phyloP scores from a whole-genome alignment of 1,139 yeast genomes.

The Trichomonascaceae sp. region DNA sequence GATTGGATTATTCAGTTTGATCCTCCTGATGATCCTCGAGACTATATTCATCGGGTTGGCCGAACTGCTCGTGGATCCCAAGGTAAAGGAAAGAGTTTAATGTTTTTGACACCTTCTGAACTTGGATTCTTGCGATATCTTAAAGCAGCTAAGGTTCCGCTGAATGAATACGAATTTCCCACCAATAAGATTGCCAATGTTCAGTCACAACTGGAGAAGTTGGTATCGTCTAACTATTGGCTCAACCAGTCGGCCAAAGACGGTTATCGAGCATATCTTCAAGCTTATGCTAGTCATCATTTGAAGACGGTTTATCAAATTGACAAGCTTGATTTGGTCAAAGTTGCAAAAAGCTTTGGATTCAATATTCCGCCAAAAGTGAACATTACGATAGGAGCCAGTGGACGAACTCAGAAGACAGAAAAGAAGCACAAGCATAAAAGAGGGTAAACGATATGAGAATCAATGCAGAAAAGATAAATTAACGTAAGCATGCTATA shows the following conservation, averaged over 20 bases:
- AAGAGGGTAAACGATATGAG: background rate
- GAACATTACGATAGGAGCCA: slow-evolving; percentile 89
- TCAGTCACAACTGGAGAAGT: slow-evolving; percentile 85
- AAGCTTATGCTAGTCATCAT: slow-evolving; percentile 96
- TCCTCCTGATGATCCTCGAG: slow-evolving; percentile 99
- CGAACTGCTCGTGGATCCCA: slow-evolving; percentile 94
- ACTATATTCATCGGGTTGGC: slow-evolving; percentile 95
- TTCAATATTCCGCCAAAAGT: slow-evolving; percentile 96
- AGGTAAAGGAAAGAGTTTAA: slow-evolving; percentile 88
- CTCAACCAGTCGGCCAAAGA: slow-evolving; percentile 94
- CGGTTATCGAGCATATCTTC: slow-evolving; percentile 92
- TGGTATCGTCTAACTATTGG: slow-evolving; percentile 88
- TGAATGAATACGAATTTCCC: slow-evolving; percentile 96
- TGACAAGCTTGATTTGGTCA: slow-evolving; percentile 86
- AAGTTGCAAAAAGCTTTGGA: slow-evolving; percentile 94
- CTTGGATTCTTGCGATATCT: slow-evolving; percentile 89
- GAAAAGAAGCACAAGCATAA: slow-evolving; percentile 5
- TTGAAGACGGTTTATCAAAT: slow-evolving; percentile 93
- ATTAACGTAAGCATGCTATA: background rate
- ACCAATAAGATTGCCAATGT: slow-evolving; percentile 89
- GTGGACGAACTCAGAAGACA: slow-evolving; percentile 50
- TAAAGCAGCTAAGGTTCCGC: slow-evolving; percentile 94
- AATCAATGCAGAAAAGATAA: background rate
- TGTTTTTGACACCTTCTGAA: slow-evolving; percentile 92
- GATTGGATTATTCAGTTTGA: slow-evolving; percentile 98